Percentiles rank a stretch among this genome's conserved stretches.
Evolutionary conservation across 768 basidiomycete genomes (phyloP).

Genomic region (Nidularia sp.): DNA sequence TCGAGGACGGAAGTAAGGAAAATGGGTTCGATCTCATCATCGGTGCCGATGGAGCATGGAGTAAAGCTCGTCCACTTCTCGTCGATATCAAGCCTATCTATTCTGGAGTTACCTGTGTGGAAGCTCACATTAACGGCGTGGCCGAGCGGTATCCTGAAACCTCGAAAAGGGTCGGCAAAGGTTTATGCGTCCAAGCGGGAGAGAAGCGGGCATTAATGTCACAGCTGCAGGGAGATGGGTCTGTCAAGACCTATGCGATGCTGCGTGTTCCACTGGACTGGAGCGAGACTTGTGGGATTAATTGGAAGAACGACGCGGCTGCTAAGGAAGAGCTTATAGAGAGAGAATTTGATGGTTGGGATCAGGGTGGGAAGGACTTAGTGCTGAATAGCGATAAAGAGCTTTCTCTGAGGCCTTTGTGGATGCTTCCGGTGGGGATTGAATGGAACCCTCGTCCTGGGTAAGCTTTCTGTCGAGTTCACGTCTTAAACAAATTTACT

Average conservation of each 20-base stretch:
- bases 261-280: slow-evolving; percentile 5
- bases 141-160: slow-evolving; percentile 14
- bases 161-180: slow-evolving; percentile 19
- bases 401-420: slow-evolving; percentile 5
- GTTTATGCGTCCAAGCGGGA: slow-evolving; percentile 18
- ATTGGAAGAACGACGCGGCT: slow-evolving; percentile 2
- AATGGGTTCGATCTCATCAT: slow-evolving; percentile 15
- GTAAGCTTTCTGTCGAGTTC: background rate
- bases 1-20: slow-evolving; percentile 4
- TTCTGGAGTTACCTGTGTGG: slow-evolving; percentile 20
- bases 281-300: slow-evolving; percentile 4
- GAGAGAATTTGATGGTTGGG: slow-evolving; percentile 1
- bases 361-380: background rate
- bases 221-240: slow-evolving; percentile 20
- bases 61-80: slow-evolving; percentile 26
- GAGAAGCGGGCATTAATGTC: slow-evolving; percentile 18
- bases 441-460: background rate
- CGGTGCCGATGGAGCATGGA: slow-evolving; percentile 32
- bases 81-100: slow-evolving; percentile 22
- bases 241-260: slow-evolving; percentile 5
- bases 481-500: too few relatives aligned
- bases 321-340: background rate
- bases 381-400: slow-evolving; percentile 3
- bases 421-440: slow-evolving; percentile 4
- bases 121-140: slow-evolving; percentile 6